A percentile compares a stretch with the other conserved stretches of the same genome.
Evolutionary conservation across 1,284 basidiomycete genomes (phyloP).

Genomic region (Sanguinoderma infundibulare): DNA sequence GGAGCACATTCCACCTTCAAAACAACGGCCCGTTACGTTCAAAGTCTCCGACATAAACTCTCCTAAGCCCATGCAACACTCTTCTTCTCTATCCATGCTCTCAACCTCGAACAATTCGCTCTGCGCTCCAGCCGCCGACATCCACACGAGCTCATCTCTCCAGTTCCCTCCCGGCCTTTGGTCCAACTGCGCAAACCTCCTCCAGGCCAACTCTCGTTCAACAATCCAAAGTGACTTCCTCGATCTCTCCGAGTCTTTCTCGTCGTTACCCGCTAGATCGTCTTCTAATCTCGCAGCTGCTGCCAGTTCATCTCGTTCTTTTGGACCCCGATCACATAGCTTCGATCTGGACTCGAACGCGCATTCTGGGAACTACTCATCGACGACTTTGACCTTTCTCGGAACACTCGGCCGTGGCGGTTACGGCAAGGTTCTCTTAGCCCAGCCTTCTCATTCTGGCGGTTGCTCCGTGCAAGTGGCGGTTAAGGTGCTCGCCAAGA

Average conservation of each 20-base stretch:
- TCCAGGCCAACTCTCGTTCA: background rate
- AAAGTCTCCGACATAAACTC: background rate
- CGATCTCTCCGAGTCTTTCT: background rate
- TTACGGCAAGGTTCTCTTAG: constrained; percentile 27
- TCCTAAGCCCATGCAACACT: background rate
- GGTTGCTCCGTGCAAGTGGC: constrained; percentile 8
- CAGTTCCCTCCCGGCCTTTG: background rate
- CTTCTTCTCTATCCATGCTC: background rate
- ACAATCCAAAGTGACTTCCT: background rate
- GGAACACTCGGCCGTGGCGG: constrained; percentile 26
- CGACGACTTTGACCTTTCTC: constrained; percentile 14
- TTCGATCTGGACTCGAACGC: background rate
- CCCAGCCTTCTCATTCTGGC: constrained; percentile 2
- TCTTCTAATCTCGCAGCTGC: background rate
- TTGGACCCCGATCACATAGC: background rate
- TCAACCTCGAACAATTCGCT: background rate
- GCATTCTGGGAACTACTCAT: background rate
- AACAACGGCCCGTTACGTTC: background rate
- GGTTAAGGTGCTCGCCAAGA: constrained; percentile 24
- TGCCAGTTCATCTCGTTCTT: background rate
- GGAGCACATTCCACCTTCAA: background rate
- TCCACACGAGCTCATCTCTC: background rate
- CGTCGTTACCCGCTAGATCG: background rate
- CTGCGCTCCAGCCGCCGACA: background rate
- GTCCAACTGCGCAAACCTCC: background rate